Conservation (phyloP, 108 stramenopile genomes). For the Nannochloropsis oceanica region DNA sequence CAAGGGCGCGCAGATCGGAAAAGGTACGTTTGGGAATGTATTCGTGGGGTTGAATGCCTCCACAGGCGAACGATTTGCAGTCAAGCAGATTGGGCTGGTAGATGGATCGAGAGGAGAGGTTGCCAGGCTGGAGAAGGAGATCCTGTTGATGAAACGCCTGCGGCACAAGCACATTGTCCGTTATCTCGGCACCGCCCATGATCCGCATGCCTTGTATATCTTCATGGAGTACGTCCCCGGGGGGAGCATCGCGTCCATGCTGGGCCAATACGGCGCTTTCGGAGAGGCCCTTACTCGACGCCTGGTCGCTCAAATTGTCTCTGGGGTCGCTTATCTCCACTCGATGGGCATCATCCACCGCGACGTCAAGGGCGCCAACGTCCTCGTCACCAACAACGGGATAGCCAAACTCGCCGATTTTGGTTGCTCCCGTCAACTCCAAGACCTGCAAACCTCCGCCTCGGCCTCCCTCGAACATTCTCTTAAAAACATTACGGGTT, state of each 20-base stretch:
- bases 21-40: slow-evolving; percentile 39
- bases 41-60: slow-evolving; percentile 37
- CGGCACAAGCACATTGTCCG: slow-evolving; percentile 42
- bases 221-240: slow-evolving; percentile 46
- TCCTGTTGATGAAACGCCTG: slow-evolving; percentile 33
- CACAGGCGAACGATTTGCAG: slow-evolving; percentile 47
- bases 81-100: slow-evolving; percentile 38
- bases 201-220: slow-evolving; percentile 23
- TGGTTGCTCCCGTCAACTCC: slow-evolving; percentile 36
- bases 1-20: slow-evolving; percentile 40
- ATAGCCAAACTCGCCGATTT: slow-evolving; percentile 42
- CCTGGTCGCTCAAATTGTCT: slow-evolving; percentile 33
- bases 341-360: slow-evolving; percentile 41
- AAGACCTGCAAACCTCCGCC: slow-evolving; percentile 1
- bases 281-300: slow-evolving; percentile 16
- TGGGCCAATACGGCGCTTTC: slow-evolving; percentile 37
- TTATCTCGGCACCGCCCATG: slow-evolving; percentile 37
- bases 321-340: slow-evolving; percentile 41
- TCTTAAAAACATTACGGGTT: slow-evolving; percentile 27
- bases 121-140: slow-evolving; percentile 24
- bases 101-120: slow-evolving; percentile 23
- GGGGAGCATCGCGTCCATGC: slow-evolving; percentile 34
- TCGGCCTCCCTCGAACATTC: not conserved
- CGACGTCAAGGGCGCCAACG: slow-evolving; percentile 50
- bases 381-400: slow-evolving; percentile 42